Conservation (phyloP, 441 rosid species). For the Euphorbia schlechtendalii region DNA sequence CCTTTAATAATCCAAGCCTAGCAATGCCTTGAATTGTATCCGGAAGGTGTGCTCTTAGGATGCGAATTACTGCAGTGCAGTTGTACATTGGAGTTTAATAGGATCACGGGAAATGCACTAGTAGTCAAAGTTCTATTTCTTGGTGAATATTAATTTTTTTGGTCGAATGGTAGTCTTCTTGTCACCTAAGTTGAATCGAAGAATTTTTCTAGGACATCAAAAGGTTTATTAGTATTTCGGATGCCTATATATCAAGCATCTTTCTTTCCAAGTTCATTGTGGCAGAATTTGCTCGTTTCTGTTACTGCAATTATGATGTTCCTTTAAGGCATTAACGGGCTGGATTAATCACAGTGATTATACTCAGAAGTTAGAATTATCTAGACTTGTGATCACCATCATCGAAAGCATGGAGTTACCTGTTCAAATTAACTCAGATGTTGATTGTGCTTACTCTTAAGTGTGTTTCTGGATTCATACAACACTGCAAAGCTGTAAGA, state of each 20-base stretch:
- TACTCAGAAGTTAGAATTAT: slow-evolving; percentile 6
- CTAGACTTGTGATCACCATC: neutral
- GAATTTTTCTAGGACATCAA: neutral
- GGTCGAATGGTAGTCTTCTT: slow-evolving; percentile 7
- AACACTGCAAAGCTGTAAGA: slow-evolving; percentile 3
- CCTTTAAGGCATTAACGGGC: neutral
- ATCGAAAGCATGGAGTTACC: neutral
- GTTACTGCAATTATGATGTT: neutral
- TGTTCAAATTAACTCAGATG: neutral
- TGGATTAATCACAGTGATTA: neutral
- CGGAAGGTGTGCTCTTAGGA: slow-evolving; percentile 12
- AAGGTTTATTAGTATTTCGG: neutral
- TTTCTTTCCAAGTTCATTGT: slow-evolving; percentile 12
- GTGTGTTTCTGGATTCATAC: slow-evolving; percentile 1
- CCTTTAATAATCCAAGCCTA: slow-evolving; percentile 1
- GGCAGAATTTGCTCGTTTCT: neutral
- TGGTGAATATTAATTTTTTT: neutral
- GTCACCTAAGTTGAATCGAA: neutral
- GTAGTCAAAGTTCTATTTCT: neutral
- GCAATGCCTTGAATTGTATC: slow-evolving; percentile 7
- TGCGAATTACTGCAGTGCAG: neutral
- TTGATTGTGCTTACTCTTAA: neutral
- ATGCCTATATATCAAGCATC: neutral
- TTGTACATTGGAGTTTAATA: slow-evolving; percentile 13
- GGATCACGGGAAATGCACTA: neutral